phyloP scores from a whole-genome alignment of 139 green algal genomes.

The Chlorella sorokiniana region DNA sequence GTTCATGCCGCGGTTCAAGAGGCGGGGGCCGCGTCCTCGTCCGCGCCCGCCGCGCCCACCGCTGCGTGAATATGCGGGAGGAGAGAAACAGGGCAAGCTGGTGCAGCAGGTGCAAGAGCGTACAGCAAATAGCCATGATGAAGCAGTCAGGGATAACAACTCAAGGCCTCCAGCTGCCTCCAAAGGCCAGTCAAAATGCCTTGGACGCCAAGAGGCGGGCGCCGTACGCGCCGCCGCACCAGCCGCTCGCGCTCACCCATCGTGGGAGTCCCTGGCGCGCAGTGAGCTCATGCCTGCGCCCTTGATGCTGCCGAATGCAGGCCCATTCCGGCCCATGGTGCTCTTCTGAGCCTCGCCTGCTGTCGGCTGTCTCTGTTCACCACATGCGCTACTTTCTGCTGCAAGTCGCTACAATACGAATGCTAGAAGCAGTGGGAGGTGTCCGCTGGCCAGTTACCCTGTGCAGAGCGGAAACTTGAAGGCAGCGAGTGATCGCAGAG shows the following conservation, averaged over 20 bases:
- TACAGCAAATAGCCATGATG: not conserved
- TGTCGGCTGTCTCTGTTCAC: not conserved
- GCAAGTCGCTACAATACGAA: too few species aligned
- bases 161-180: not conserved
- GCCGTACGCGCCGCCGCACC: not conserved
- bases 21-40: constrained; percentile 10
- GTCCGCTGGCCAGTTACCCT: too few species aligned
- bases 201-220: not conserved
- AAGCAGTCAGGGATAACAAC: not conserved
- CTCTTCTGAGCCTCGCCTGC: not conserved
- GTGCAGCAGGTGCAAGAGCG: not conserved
- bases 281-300: constrained; percentile 34
- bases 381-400: not conserved
- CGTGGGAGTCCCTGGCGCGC: constrained; percentile 34
- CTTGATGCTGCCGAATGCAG: constrained; percentile 23
- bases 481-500: not conserved
- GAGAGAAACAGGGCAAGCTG: not conserved
- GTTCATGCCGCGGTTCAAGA: constrained; percentile 49
- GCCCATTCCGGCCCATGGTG: not conserved
- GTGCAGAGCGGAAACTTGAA: not conserved
- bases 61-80: not conserved
- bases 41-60: constrained; percentile 24
- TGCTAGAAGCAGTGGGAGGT: too few species aligned
- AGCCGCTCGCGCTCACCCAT: constrained; percentile 16
- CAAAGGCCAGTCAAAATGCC: not conserved